phyloP scores from a whole-genome alignment of 2,329 filamentous ascomycete species.

The Penicillium sp. region DNA sequence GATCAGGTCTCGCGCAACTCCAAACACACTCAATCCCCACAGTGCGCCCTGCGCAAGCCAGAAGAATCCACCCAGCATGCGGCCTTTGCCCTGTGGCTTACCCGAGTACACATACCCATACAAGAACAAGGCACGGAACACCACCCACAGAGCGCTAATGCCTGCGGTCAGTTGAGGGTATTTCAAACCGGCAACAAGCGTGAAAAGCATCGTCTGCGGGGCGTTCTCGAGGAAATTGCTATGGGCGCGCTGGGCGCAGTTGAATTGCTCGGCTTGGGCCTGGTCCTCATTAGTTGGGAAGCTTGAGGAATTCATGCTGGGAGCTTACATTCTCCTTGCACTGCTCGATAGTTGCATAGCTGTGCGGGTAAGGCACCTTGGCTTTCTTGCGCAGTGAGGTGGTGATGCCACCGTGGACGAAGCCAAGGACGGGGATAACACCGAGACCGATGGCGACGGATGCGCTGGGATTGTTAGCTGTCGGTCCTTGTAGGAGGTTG shows the following conservation, averaged over 20 bases:
- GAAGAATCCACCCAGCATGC: slow-evolving; percentile 32
- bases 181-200: slow-evolving; percentile 51
- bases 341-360: slow-evolving; percentile 53
- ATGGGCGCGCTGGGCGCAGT: slow-evolving; percentile 53
- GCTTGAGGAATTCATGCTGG: neutral
- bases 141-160: slow-evolving; percentile 48
- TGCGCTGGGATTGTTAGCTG: slow-evolving; percentile 40
- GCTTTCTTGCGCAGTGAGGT: slow-evolving; percentile 46
- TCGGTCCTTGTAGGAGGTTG: neutral
- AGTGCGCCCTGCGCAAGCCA: slow-evolving; percentile 40
- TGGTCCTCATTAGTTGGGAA: slow-evolving; percentile 11
- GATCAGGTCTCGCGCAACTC: slow-evolving; percentile 30
- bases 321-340: slow-evolving; percentile 43
- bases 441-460: slow-evolving; percentile 51
- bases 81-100: slow-evolving; percentile 37
- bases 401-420: slow-evolving; percentile 48
- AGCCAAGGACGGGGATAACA: slow-evolving; percentile 49
- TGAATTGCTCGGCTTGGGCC: slow-evolving; percentile 44
- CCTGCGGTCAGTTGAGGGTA: slow-evolving; percentile 47
- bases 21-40: slow-evolving; percentile 37
- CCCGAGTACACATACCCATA: slow-evolving; percentile 43
- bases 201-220: slow-evolving; percentile 45
- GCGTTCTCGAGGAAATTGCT: slow-evolving; percentile 57
- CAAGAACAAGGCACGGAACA: slow-evolving; percentile 47
- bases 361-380: slow-evolving; percentile 53